These are phyloP conservation scores for Leccinum subfulvum DNA, from an alignment of 1,284 basidiomycete genomes.

Conservation along the genomic window DNA sequence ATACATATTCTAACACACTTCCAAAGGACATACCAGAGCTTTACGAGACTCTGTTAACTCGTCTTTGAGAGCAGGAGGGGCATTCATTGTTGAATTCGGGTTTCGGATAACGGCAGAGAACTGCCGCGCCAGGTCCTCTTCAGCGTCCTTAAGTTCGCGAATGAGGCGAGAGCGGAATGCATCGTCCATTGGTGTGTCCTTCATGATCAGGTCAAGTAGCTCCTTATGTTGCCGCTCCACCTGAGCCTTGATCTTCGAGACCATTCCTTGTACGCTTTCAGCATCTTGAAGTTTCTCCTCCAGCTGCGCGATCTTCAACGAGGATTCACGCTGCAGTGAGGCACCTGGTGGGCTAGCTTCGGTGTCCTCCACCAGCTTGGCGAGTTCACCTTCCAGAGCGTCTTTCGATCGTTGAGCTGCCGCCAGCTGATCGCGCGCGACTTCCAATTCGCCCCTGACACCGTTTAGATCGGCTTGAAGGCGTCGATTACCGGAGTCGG, in stretches of 20 bases:
- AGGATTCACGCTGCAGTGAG: conserved; percentile 57
- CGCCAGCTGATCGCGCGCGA: conserved; percentile 51
- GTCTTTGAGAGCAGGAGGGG: conserved; percentile 58
- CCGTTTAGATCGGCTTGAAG: conserved; percentile 60
- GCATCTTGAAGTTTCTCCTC: conserved; percentile 63
- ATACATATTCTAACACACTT: background rate
- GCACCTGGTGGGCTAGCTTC: conserved; percentile 49
- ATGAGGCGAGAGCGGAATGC: conserved; percentile 66
- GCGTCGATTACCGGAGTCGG: conserved; percentile 59
- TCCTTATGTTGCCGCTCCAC: conserved; percentile 71
- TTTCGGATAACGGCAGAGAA: conserved; percentile 35
- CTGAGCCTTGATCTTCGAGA: conserved; percentile 57
- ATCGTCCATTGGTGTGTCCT: conserved; percentile 56
- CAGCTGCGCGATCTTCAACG: conserved; percentile 61
- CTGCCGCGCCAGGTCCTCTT: conserved; percentile 62
- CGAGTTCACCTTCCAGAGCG: conserved; percentile 66
- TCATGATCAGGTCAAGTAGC: conserved; percentile 63
- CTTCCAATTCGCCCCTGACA: conserved; percentile 50
- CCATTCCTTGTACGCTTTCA: conserved; percentile 49
- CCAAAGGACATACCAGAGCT: conserved; percentile 50
- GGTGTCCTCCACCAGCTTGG: conserved; percentile 61
- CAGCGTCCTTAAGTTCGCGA: conserved; percentile 64
- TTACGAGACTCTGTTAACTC: conserved; percentile 73
- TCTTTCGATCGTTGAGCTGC: conserved; percentile 62
- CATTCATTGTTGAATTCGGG: conserved; percentile 42